Conservation (phyloP, 2,329 filamentous ascomycete genomes). For the Penicillium sp. region DNA sequence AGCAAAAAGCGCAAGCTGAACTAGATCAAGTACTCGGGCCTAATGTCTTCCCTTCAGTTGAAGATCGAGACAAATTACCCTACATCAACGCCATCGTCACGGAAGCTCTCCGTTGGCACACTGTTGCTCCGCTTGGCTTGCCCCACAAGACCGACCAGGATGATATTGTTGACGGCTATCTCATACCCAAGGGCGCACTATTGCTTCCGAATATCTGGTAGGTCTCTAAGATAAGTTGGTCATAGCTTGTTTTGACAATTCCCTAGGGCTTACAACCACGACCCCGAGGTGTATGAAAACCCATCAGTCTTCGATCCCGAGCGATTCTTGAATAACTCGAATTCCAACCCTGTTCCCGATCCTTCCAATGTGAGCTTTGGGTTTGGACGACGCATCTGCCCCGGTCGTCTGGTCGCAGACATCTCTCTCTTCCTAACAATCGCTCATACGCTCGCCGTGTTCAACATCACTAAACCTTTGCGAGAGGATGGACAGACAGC, state of each 20-base stretch:
- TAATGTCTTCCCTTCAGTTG: constrained; percentile 10
- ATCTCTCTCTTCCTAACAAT: constrained; percentile 6
- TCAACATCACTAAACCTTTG: constrained; percentile 5
- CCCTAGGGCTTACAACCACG: constrained; percentile 8
- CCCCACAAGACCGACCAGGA: constrained; percentile 5
- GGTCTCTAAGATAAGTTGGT: not conserved
- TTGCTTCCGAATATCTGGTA: constrained; percentile 3
- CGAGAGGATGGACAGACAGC: not conserved
- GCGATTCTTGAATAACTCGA: not conserved
- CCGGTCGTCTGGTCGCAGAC: constrained; percentile 2
- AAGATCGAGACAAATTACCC: constrained; percentile 14
- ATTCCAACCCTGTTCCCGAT: not conserved
- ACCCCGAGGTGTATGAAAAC: not conserved
- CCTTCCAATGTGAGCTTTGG: constrained; percentile 4
- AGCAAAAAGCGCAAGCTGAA: constrained; percentile 19
- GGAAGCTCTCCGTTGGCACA: constrained; percentile 4
- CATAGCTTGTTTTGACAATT: not conserved
- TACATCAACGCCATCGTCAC: constrained; percentile 7
- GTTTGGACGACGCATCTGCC: constrained; percentile 6
- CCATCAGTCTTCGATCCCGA: constrained; percentile 4
- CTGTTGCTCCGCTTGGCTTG: not conserved
- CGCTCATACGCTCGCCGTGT: constrained; percentile 1
- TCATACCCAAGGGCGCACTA: constrained; percentile 2
- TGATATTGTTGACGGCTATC: constrained; percentile 1
- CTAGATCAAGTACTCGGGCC: constrained; percentile 17